Evolutionary conservation across 2,329 filamentous ascomycete genomes (phyloP).

Genomic region (Hypoxylon sp.): DNA sequence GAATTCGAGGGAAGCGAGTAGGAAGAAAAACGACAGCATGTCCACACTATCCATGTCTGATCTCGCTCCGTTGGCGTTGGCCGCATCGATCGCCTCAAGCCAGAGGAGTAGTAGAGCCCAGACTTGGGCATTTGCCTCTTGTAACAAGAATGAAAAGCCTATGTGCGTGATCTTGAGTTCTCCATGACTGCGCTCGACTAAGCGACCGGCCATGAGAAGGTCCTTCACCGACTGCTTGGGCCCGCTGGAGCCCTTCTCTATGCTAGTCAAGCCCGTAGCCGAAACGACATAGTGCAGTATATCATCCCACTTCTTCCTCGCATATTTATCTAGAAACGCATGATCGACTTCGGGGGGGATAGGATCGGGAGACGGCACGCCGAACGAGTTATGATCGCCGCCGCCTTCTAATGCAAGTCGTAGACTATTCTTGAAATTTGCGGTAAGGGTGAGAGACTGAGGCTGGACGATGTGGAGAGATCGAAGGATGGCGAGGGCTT

Average conservation of each 20-base stretch:
- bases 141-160: conserved; percentile 93
- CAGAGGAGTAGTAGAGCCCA: conserved; percentile 96
- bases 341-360: conserved; percentile 76
- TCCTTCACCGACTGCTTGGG: conserved; percentile 86
- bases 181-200: conserved; percentile 74
- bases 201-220: conserved; percentile 82
- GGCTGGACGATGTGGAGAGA: conserved; percentile 90
- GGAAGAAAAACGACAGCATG: conserved; percentile 95
- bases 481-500: conserved; percentile 84
- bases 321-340: conserved; percentile 84
- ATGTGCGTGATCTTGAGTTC: conserved; percentile 86
- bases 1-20: conserved; percentile 92
- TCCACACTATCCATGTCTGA: conserved; percentile 89
- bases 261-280: conserved; percentile 71
- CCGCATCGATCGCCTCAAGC: conserved; percentile 83
- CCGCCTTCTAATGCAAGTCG: conserved; percentile 90
- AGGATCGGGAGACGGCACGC: conserved; percentile 80
- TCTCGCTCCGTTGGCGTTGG: conserved; percentile 57
- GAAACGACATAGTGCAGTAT: conserved; percentile 96
- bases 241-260: conserved; percentile 57
- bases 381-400: conserved; percentile 89
- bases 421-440: conserved; percentile 86
- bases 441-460: conserved; percentile 81
- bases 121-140: conserved; percentile 96
- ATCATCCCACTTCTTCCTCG: conserved; percentile 92